Evolutionary conservation across 352 stramenopile genomes (phyloP), one percentile per base, ranked within the genome.

Genomic region (Globisporangium yorkense): DNA sequence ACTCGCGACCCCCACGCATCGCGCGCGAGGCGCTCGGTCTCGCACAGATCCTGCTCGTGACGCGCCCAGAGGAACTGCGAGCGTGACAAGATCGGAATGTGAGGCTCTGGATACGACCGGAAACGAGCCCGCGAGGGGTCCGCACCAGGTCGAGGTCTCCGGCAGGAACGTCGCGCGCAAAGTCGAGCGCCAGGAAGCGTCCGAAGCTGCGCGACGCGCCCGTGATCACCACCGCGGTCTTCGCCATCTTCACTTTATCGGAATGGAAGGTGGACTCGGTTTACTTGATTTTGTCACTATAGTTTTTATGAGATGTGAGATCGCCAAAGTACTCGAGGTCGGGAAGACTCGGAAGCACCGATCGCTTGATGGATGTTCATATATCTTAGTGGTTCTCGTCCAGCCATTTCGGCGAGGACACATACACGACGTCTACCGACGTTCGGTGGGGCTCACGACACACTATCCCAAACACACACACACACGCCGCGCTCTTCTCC

Each of bases 151-250:
- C 74, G 47, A 89, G 39, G 55, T 72, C 54, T n/a, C 68, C 55
- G 0, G 37, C 21, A 9, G 58, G 47, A n/a, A 77, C 56, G 44
- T 76, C 52, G 24, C 69, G 66, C 53, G 69, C 72, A 57, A 92
- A 92, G 57, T 89, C 79, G 16, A 92, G 61, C 18, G 82, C 72
- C 21, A 96, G 67, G 60, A 68, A 81, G 18, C 79, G 75, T 3
- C 88, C 88, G 63, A 93, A 95, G 68, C 86, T 80, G n/a, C 82
- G 71, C 56, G 80, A 93, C n/a, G 86, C 86, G 27, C 88, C 88
- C 0, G 88, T 96, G 24, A 96, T 62, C 43, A 96, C 54, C 20
- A 94, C 74, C 5, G 68, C 80, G 4, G 47, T 52, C 47, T 12
- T 31, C 29, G 13, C 18, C 47, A 52, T 52, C 9, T 2, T 21